A percentile compares a stretch with the other conserved stretches of the same genome.
These are phyloP conservation scores for Aspergillus terreus DNA, from an alignment of 2,329 filamentous ascomycete species.

Conservation along the genomic window DNA sequence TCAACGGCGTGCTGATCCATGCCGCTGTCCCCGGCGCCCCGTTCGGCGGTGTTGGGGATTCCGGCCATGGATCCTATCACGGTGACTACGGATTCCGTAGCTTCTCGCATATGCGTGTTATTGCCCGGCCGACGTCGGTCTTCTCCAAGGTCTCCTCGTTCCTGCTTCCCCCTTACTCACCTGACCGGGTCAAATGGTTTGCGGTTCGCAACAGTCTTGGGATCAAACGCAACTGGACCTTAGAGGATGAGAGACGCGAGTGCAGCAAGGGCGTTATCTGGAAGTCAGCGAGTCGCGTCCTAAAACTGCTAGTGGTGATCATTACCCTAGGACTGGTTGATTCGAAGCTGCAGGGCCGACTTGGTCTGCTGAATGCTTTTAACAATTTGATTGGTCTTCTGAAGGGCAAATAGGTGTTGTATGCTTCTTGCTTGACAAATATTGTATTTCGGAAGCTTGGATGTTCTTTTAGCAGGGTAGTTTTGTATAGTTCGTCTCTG, in stretches of 20 bases:
- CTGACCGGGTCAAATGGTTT: conserved; percentile 7
- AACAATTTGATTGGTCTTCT: not conserved
- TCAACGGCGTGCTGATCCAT: conserved; percentile 50
- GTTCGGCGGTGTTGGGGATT: conserved; percentile 50
- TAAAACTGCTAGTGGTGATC: not conserved
- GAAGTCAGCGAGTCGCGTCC: not conserved
- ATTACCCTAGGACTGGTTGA: not conserved
- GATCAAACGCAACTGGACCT: conserved; percentile 6
- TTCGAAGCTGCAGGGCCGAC: not conserved
- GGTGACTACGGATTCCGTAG: conserved; percentile 47
- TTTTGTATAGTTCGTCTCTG: too few species aligned
- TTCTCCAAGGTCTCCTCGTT: conserved; percentile 1
- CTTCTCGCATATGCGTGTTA: conserved; percentile 32
- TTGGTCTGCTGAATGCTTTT: not conserved
- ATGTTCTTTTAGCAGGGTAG: too few species aligned
- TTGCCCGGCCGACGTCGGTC: conserved; percentile 6
- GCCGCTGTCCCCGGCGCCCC: conserved; percentile 41
- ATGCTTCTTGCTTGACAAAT: too few species aligned
- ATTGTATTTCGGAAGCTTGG: too few species aligned
- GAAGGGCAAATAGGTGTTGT: not conserved
- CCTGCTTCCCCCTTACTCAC: conserved; percentile 8
- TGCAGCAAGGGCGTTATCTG: conserved; percentile 2
- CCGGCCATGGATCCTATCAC: conserved; percentile 49
- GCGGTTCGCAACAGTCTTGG: conserved; percentile 5
- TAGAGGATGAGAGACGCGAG: conserved; percentile 9